These are phyloP conservation scores for Thelephora ganbajun DNA, from an alignment of 768 basidiomycete species.

Conservation along the genomic window DNA sequence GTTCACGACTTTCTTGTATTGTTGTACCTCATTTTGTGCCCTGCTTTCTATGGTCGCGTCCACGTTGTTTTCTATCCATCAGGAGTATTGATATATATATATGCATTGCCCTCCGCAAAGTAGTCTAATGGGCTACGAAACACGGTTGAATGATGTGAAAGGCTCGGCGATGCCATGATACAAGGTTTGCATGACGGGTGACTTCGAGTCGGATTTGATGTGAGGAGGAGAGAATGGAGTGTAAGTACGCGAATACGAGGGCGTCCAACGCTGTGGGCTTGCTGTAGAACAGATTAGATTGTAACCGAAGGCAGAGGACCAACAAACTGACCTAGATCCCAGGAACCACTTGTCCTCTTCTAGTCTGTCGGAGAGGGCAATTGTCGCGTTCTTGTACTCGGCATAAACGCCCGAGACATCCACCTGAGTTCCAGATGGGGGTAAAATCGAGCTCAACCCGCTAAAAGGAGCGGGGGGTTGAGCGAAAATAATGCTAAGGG, in stretches of 20 bases:
- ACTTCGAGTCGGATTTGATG: conserved; percentile 45
- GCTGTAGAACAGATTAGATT: conserved; percentile 22
- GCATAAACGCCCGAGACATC: conserved; percentile 34
- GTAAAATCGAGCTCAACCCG: conserved; percentile 51
- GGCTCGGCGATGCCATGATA: conserved; percentile 67
- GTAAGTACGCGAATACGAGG: conserved; percentile 69
- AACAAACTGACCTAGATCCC: conserved; percentile 42
- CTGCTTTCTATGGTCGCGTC: background rate
- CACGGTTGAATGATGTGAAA: too few relatives aligned
- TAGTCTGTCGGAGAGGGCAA: conserved; percentile 60
- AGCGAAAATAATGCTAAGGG: conserved; percentile 35
- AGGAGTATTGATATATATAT: background rate
- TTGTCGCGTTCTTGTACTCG: conserved; percentile 58
- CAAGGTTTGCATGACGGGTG: conserved; percentile 58
- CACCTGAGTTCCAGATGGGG: conserved; percentile 44
- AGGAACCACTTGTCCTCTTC: conserved; percentile 75
- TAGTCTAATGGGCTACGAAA: too few relatives aligned
- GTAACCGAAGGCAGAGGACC: background rate
- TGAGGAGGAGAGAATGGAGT: conserved; percentile 39
- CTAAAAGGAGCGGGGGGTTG: conserved; percentile 61
- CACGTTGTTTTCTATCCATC: background rate
- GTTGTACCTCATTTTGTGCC: conserved; percentile 1
- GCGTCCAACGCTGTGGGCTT: conserved; percentile 72
- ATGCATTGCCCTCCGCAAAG: too few relatives aligned
- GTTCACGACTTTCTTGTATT: conserved; percentile 2